Conservation (phyloP, 2,329 filamentous ascomycete genomes). For the Claviceps africana region DNA sequence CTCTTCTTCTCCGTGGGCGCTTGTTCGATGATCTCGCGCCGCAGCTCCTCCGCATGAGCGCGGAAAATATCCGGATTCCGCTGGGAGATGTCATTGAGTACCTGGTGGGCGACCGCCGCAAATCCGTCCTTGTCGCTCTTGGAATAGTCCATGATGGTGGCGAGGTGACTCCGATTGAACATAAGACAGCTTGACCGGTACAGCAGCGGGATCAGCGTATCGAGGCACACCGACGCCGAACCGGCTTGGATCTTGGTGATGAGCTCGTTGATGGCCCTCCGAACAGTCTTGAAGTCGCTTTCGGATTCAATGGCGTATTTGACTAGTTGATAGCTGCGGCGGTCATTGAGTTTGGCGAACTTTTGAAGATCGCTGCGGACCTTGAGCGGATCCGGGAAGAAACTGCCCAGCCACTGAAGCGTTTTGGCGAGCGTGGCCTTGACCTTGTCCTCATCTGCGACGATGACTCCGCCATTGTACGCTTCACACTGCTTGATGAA, state of each 20-base stretch:
- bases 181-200: conserved; percentile 74
- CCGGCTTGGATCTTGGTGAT: conserved; percentile 64
- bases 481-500: conserved; percentile 76
- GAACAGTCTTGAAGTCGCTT: conserved; percentile 83
- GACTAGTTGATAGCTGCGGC: conserved; percentile 78
- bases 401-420: conserved; percentile 57
- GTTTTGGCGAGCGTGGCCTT: conserved; percentile 59
- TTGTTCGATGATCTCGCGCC: conserved; percentile 69
- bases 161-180: conserved; percentile 88
- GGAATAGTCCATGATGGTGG: conserved; percentile 77
- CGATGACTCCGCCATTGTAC: conserved; percentile 76
- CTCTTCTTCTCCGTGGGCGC: conserved; percentile 54
- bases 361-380: conserved; percentile 69
- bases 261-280: conserved; percentile 81
- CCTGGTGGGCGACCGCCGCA: conserved; percentile 67
- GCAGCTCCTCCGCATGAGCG: conserved; percentile 81
- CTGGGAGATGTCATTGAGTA: conserved; percentile 84
- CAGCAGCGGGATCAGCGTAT: conserved; percentile 68
- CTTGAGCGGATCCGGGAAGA: conserved; percentile 61
- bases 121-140: conserved; percentile 70
- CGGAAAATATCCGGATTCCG: conserved; percentile 84
- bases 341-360: conserved; percentile 83
- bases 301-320: conserved; percentile 73
- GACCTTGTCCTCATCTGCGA: conserved; percentile 53
- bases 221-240: conserved; percentile 50